These are phyloP conservation scores for Cymbidium sinense DNA, from an alignment of 106 monocot genomes.

Conservation along the genomic window DNA sequence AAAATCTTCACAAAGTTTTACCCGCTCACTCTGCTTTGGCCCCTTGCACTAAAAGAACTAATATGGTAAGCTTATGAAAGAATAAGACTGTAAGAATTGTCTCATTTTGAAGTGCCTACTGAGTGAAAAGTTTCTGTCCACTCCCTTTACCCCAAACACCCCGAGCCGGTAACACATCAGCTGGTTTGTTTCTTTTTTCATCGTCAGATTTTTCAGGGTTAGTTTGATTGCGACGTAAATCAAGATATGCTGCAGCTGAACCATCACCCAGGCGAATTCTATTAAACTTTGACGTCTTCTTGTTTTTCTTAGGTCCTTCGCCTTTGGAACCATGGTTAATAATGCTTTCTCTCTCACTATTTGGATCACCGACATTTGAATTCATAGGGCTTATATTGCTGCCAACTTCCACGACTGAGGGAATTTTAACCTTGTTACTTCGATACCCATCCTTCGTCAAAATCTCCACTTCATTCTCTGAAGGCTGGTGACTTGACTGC, in stretches of 20 bases:
- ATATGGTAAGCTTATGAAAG: background rate
- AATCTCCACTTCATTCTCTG: conserved; percentile 43
- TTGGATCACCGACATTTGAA: conserved; percentile 8
- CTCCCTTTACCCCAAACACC: conserved; percentile 82
- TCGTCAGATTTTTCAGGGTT: conserved; percentile 19
- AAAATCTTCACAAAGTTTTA: background rate
- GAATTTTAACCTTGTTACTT: conserved; percentile 22
- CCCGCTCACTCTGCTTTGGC: background rate
- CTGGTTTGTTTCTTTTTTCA: conserved; percentile 6
- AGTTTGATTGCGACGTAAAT: conserved; percentile 17
- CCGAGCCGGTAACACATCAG: conserved; percentile 18
- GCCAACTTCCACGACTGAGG: background rate
- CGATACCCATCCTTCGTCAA: conserved; percentile 87
- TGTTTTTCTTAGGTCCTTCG: conserved; percentile 25
- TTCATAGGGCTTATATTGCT: conserved; percentile 1
- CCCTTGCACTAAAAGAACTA: no score
- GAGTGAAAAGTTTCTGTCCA: conserved; percentile 41
- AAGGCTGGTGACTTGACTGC: conserved; percentile 37
- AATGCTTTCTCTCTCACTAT: conserved; percentile 6
- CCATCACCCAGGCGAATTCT: conserved; percentile 65
- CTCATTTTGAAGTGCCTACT: background rate
- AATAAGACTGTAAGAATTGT: background rate
- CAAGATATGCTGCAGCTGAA: conserved; percentile 35
- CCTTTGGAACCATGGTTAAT: conserved; percentile 7
- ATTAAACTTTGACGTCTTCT: conserved; percentile 64